A percentile compares a stretch with the other conserved stretches of the same genome.
Conservation (phyloP, 805 yeast species). For the Scheffersomyces spartinae region DNA sequence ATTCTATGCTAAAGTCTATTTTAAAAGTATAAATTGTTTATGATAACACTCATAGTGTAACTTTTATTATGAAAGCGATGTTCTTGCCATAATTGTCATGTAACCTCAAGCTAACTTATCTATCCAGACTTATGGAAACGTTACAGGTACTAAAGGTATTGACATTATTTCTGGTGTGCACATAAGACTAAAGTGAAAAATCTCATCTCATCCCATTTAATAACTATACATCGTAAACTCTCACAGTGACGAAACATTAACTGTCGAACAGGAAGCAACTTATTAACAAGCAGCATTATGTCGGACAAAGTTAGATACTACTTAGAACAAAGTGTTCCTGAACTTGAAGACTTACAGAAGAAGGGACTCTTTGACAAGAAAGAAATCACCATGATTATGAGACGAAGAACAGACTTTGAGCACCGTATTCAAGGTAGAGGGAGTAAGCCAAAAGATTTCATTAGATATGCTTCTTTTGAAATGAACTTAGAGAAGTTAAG, state of each 20-base stretch:
- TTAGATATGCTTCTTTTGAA: constrained; percentile 74
- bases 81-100: no score
- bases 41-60: no score
- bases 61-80: no score
- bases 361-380: constrained; percentile 73
- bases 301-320: constrained; percentile 38
- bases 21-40: no score
- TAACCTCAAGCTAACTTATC: no score
- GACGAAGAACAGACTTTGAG: constrained; percentile 91
- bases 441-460: constrained; percentile 62
- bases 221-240: no score
- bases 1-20: no score
- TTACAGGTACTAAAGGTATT: no score
- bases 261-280: neutral
- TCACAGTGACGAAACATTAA: neutral
- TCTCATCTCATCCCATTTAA: constrained; percentile 1
- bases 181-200: no score
- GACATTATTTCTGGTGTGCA: no score
- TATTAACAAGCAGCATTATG: no score
- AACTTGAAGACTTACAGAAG: constrained; percentile 74
- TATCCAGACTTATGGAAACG: no score
- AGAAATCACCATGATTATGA: constrained; percentile 78
- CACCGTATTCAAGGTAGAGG: constrained; percentile 82
- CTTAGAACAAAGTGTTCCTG: constrained; percentile 72
- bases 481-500: constrained; percentile 68